Base-by-base conservation (phyloP, 2,329 filamentous ascomycete genomes). In the Phyllosticta capitalensis region DNA sequence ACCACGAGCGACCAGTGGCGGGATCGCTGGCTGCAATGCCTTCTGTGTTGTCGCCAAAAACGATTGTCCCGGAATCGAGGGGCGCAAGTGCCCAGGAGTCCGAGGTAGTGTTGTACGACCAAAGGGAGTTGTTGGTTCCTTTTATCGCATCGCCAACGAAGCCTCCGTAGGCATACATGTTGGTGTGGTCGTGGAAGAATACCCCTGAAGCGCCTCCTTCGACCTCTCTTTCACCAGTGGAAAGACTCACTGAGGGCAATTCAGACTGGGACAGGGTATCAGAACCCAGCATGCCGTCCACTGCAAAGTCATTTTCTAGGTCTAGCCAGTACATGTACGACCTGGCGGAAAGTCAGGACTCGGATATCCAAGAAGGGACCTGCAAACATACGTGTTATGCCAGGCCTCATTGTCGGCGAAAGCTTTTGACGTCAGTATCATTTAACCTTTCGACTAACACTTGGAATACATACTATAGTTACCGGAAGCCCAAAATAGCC, bases 151-250 rank as follows among this genome's bases (percentile, higher is more conserved):
- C 9, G 14, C 56, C 56, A 5, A 58, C 51, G 26, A 58, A 52
- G 50, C 49, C 56, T 9, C 26, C 56, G n/a, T 58, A 58, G 12
- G 56, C 56, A 19, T 58, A 58, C 20, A 58, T 20, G n/a, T 17
- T 58, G n/a, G 56, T 58, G 50, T 53, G 28, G 28, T 53, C 49
- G 50, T 24, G 24, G 56, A 58, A 58, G 30, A 58, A 58, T n/a
- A 49, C 45, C 6, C 56, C 50, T 1, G 56, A 38, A 20, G 20
- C 17, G 14, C 56, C 56, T 10, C 56, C 56, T 6, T 26, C 10
- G 7, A 45, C 28, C 6, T 30, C 19, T 12, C 14, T 38, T 6
- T n/a, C 17, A n/a, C 56, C 56, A 20, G 49, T 38, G 6, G 26
- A 20, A 2, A 58, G 28, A 14, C 9, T 19, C 12, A 24, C 24